Evolutionary conservation across 2,329 filamentous ascomycete genomes (phyloP), one percentile per base, ranked within the genome.

Genomic region (Fusarium solani-melongenae): DNA sequence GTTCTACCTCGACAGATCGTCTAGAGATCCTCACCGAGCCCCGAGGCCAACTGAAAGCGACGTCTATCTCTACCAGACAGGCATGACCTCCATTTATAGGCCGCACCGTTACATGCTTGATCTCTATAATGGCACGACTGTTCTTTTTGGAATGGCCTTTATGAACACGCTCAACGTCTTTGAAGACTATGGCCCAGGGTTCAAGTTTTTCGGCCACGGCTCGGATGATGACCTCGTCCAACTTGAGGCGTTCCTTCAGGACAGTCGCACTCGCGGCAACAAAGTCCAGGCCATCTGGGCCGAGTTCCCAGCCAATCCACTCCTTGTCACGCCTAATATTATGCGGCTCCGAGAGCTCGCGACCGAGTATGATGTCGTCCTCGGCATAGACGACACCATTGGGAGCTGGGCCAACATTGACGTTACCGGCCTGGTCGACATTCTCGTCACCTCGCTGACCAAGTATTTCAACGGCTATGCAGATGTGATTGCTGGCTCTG

Each of bases 391-490:
- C 69, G 84, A 86, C 49, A 86, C 84, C 0, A 74, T 84, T 46
- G 82, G 80, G 10, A 82, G 78, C 17, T 84, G 82, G 57, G 79
- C 79, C 71, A 86, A 84, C 70, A 74, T 86, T 57, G 83, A 89
- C 75, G 71, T 89, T 22, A 73, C 86, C 2, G 64, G 74, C 6
- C 78, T 82, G 0, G 83, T 84, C 1, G 87, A 89, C 71, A 78
- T 87, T 0, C 63, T 89, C 31, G 71, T 86, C 5, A 84, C 84
- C 0, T 84, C 82, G n/a, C 77, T 88, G 12, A 88, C 87, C 6
- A 89, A 89, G 76, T 81, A 81, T 1, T 88, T 89, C 76, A 86
- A 80, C 46, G 88, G 88, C 5, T 85, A 85, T 70, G 84, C 85
- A 8, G 83, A 90, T 69, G 84, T 86, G 51, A 85, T 88, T 80